These are phyloP conservation scores for Monosporozyma aquatica DNA, from an alignment of 805 yeast species.

Conservation along the genomic window DNA sequence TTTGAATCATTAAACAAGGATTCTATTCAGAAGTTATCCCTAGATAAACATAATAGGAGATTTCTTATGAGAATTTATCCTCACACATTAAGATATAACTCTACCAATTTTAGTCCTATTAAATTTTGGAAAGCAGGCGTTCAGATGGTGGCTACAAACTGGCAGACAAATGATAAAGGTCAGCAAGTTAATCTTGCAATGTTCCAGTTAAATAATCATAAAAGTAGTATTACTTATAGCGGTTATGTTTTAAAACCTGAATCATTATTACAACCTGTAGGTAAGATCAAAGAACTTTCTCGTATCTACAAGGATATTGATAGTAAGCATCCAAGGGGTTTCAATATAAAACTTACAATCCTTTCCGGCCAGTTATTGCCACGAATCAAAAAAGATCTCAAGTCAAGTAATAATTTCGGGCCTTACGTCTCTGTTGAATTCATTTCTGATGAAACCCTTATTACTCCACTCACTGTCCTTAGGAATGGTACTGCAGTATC, in stretches of 20 bases:
- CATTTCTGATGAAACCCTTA: conserved; percentile 11
- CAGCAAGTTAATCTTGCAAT: conserved; percentile 81
- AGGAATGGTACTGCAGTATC: conserved; percentile 17
- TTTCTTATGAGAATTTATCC: conserved; percentile 85
- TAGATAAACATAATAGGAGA: conserved; percentile 67
- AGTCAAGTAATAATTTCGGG: conserved; percentile 12
- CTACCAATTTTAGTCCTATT: conserved; percentile 76
- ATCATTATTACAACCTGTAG: conserved; percentile 30
- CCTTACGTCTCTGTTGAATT: conserved; percentile 22
- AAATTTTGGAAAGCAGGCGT: conserved; percentile 76
- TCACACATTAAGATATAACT: conserved; percentile 61
- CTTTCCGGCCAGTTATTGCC: conserved; percentile 86
- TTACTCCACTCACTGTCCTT: conserved; percentile 14
- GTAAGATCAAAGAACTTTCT: conserved; percentile 22
- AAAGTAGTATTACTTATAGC: conserved; percentile 24
- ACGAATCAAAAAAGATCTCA: conserved; percentile 38
- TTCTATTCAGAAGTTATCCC: conserved; percentile 40
- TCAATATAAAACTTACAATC: conserved; percentile 34
- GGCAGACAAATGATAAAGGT: conserved; percentile 89
- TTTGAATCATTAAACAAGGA: conserved; percentile 58
- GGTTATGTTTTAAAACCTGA: conserved; percentile 81
- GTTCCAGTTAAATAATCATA: conserved; percentile 48
- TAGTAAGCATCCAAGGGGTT: conserved; percentile 9
- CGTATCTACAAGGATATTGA: conserved; percentile 12
- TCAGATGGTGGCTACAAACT: conserved; percentile 93